Percentiles rank a stretch among this genome's conserved stretches.
These are phyloP conservation scores for Ophiocordyceps camponoti-rufipedis DNA, from an alignment of 2,329 filamentous ascomycete genomes.

Conservation along the genomic window DNA sequence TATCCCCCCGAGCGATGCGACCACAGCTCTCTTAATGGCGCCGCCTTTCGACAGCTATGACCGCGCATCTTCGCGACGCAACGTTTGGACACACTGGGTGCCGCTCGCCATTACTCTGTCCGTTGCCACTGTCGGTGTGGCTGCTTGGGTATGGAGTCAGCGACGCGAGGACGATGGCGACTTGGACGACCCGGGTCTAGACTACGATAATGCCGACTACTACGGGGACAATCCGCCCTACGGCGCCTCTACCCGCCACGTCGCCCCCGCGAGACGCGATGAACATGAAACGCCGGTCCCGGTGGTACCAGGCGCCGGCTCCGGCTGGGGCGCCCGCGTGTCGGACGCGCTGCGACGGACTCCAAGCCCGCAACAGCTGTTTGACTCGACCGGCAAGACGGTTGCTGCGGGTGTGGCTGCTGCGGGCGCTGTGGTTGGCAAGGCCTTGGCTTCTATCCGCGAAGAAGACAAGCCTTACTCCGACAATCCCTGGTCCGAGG, in stretches of 20 bases:
- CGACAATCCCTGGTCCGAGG: constrained; percentile 82
- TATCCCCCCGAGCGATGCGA: constrained; percentile 13
- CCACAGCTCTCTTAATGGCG: constrained; percentile 29
- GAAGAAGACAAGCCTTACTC: constrained; percentile 72
- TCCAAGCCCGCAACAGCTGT: constrained; percentile 73
- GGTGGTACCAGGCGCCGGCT: constrained; percentile 12
- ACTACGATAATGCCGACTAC: constrained; percentile 30
- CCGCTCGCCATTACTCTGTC: constrained; percentile 75
- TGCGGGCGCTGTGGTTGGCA: constrained; percentile 65
- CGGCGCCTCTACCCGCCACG: constrained; percentile 17
- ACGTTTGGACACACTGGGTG: constrained; percentile 68
- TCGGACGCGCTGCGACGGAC: constrained; percentile 66
- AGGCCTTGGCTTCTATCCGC: constrained; percentile 63
- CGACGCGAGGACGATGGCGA: constrained; percentile 57
- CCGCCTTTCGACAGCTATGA: constrained; percentile 43
- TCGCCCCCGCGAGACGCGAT: constrained; percentile 9
- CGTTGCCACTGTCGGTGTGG: constrained; percentile 69
- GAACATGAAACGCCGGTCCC: constrained; percentile 16
- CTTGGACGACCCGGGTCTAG: constrained; percentile 34
- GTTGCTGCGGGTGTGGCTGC: constrained; percentile 69
- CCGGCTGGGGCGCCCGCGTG: constrained; percentile 58
- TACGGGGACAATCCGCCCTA: constrained; percentile 34
- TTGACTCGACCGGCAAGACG: constrained; percentile 66
- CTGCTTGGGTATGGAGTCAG: constrained; percentile 89
- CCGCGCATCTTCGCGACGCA: constrained; percentile 36